Evolutionary conservation across 495 filamentous ascomycete genomes (phyloP).

Genomic region (Trichocladium uniseriatum): DNA sequence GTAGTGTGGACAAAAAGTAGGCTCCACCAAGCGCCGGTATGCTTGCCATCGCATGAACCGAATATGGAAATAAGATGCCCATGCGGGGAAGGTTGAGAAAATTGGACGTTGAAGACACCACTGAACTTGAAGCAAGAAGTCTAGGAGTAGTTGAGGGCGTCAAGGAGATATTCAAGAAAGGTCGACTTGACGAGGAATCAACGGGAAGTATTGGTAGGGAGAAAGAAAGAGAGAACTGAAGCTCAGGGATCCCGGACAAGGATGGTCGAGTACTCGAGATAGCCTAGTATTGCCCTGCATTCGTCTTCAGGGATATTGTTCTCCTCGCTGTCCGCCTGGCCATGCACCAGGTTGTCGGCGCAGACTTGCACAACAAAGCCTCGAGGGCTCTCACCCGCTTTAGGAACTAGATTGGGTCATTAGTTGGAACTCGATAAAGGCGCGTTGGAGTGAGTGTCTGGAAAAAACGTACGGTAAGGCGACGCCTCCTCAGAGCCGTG

Average conservation of each 20-base stretch:
- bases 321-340: not conserved
- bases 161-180: too few relatives aligned
- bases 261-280: constrained; percentile 4
- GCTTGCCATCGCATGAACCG: too few relatives aligned
- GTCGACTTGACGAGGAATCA: too few relatives aligned
- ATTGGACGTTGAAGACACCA: too few relatives aligned
- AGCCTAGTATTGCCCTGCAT: not conserved
- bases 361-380: constrained; percentile 23
- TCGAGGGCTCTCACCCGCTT: constrained; percentile 8
- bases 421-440: not conserved
- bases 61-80: too few relatives aligned
- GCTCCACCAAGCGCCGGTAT: too few relatives aligned
- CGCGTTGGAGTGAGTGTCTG: not conserved
- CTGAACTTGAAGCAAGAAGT: too few relatives aligned
- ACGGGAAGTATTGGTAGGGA: too few relatives aligned
- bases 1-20: too few relatives aligned
- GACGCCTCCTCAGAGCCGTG: constrained; percentile 1
- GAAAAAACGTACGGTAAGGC: constrained; percentile 14
- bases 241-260: constrained; percentile 5
- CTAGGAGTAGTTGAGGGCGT: too few relatives aligned
- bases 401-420: constrained; percentile 3
- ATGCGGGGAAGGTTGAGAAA: too few relatives aligned
- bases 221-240: not conserved
- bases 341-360: constrained; percentile 11
- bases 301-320: not conserved